Evolutionary conservation across 495 filamentous ascomycete genomes (phyloP).

Genomic region (Neurospora africana): DNA sequence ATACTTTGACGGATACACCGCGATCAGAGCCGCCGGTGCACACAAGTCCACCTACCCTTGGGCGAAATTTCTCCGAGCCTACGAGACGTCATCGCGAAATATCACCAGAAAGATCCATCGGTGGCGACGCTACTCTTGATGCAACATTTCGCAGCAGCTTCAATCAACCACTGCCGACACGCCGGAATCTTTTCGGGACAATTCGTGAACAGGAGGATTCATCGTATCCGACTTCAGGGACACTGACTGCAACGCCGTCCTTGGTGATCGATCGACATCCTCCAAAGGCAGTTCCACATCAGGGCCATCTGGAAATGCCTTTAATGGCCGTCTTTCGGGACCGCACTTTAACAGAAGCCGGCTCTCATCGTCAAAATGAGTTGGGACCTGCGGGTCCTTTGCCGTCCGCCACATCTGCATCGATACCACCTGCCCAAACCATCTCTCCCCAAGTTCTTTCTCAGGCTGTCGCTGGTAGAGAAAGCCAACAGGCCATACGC

Average conservation of each 20-base stretch:
- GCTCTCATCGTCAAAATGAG: not conserved
- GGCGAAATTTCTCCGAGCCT: not conserved
- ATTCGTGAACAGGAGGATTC: not conserved
- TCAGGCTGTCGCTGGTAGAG: not conserved
- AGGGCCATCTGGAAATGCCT: not conserved
- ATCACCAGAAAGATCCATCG: not conserved
- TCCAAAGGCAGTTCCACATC: not conserved
- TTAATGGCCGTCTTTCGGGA: not conserved
- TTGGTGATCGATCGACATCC: not conserved
- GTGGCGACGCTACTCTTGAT: not conserved
- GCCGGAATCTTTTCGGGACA: not conserved
- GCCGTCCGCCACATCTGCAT: not conserved
- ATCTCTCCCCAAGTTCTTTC: not conserved
- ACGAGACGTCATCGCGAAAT: not conserved
- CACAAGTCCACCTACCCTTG: not conserved
- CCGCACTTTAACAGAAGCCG: not conserved
- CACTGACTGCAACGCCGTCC: not conserved
- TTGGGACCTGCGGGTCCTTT: not conserved
- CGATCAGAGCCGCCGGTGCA: not conserved
- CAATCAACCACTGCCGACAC: not conserved
- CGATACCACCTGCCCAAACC: not conserved
- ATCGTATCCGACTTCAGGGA: not conserved
- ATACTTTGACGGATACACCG: not conserved
- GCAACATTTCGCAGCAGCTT: not conserved
- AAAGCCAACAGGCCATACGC: not conserved